Base-by-base conservation (phyloP, 345 rosid species). In the Moricandia moricandioides region DNA sequence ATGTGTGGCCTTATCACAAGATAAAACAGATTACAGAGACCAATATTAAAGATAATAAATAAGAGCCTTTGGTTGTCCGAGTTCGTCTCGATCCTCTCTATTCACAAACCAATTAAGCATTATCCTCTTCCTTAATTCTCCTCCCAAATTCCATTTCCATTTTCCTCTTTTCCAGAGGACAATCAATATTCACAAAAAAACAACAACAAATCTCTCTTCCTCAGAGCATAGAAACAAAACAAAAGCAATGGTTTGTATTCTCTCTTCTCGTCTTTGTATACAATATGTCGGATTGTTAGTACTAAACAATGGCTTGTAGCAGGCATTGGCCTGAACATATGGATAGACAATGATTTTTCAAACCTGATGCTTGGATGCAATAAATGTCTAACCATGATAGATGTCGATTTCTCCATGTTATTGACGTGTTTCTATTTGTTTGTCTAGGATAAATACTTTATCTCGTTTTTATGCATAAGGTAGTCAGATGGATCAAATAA, bases 211-310 rank as follows among this genome's bases (percentile, higher is more conserved):
- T n/a, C 13, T 6, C 52, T 45, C 17, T 43, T 64, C 65, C 56
- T 69, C 75, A 21, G 5, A 29, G 4, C 58, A 54, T 31, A 40
- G 39, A 65, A 70, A 40, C 71, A 5, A 13, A 16, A 65, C 68
- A 49, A 49, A 58, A 65, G 21, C 72, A 78, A 78, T 78, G 81
- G 81, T 78, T 8, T 59, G 81, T 59, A 62, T 59, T 16, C 52
- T 65, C 62, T 58, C 80, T 47, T 47, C 30, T 12, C 12, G 33
- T 31, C 0, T 17, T 6, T 7, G 13, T 57, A 14, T 27, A 5
- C 13, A 13, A 8, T 3, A 13, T 58, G 13, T 58, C 49, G 63
- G 35, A 34, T 64, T 65, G 27, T 13, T 71, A 35, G 31, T 56
- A 31, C 26, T 31, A 47, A 9, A 45, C 21, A 70, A 70, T 70